Base-by-base conservation (phyloP, 208 protist species). In the Trypanosoma melophagium region DNA sequence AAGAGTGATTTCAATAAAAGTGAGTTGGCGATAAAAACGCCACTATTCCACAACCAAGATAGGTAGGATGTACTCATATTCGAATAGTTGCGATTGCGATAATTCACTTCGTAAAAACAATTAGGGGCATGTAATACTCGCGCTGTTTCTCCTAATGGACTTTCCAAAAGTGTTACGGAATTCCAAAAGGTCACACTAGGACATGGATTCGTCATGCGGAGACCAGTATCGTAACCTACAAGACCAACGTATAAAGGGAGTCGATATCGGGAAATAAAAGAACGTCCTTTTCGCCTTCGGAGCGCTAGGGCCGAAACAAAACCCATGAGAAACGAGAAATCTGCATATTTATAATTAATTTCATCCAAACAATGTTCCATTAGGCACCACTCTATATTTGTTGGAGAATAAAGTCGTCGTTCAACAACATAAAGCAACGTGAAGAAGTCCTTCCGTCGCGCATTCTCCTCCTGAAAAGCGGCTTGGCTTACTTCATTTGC, bases 101-200 rank as follows among this genome's bases (percentile, higher is more conserved):
- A 12, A 24, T 70, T 70, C 14, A 78, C 75, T 31, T 90, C 79
- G 60, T 90, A 94, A 61, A 92, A 88, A 44, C 63, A 62, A 7
- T 62, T 55, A 0, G 86, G 84, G 13, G 69, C 81, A 62, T 90
- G 76, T 50, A 95, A 44, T 9, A 56, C 49, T 14, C 89, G 77
- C 19, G 89, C 89, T 5, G 79, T 64, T 56, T 71, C 66, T 17
- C 86, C 89, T 21, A 92, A 54, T n/a, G 77, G 74, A 22, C 74
- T 83, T 51, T 89, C 74, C 31, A 95, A 55, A 28, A 85, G 66
- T 51, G 66, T 83, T 16, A 88, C 80, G 7, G 79, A 79, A 62
- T 90, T 95, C 86, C 85, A 92, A 69, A 84, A 95, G 47, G 76
- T 74, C 60, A 84, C 69, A 47, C 79, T 83, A 19, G 89, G 89